Evolutionary conservation across 257 asterid species (phyloP), one percentile per base, ranked within the genome.

Genomic region (Salvia rosmarinus): DNA sequence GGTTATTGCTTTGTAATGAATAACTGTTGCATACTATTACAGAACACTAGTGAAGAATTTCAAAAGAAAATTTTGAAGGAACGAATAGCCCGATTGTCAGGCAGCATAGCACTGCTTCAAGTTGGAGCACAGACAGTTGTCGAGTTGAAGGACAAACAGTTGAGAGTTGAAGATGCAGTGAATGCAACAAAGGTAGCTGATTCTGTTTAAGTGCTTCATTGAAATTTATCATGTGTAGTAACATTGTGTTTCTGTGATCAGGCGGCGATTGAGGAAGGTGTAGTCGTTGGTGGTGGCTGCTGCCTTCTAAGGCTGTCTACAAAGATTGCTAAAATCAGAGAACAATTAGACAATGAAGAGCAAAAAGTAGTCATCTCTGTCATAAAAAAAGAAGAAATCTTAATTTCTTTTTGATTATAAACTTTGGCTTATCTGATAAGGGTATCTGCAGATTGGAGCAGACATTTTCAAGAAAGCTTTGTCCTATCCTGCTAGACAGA

Each of bases 191-290:
- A 90, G 97, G 97, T 91, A 74, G 71, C 74, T 70, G 11, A 11
- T 71, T 16, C 51, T 74, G 13, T 64, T 34, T 28, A 25, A 32
- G 40, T 20, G 28, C 37, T 49, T 6, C 32, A 30, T 55, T 30
- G 20, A 46, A 62, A 30, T 49, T 56, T 13, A 23, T 64, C 59
- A 47, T 44, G 47, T 21, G 8, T 21, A 20, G 21, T 7, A 9
- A 25, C 23, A 35, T 30, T 47, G 19, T 63, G 42, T 44, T 69
- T 77, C 14, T 52, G 6, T 63, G 19, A 66, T 44, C 64, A 91
- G 97, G 95, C 96, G 0, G 96, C 97, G 25, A 87, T 88, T 4
- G 96, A 89, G 84, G 97, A 91, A 85, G 96, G 97, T 68, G 89
- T 91, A 9, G 96, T 91, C 0, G 94, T 91, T 62, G 96, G 97